Conservation (phyloP, 176 grass and related monocot species). For the Canna indica region DNA sequence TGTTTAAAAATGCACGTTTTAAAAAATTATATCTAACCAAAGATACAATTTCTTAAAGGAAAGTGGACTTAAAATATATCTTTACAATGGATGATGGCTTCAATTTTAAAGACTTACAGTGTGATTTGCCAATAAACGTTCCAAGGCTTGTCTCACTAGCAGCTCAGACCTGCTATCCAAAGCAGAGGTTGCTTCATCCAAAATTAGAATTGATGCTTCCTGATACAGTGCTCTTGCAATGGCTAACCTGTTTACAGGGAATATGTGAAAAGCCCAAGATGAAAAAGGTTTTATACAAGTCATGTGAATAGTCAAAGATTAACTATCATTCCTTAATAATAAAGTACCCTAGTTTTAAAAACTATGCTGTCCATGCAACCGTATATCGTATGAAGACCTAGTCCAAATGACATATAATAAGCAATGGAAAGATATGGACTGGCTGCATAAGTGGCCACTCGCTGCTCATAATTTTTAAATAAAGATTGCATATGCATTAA, state of each 20-base stretch:
- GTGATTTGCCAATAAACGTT: constrained; percentile 31
- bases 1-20: too few species aligned
- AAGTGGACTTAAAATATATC: neutral
- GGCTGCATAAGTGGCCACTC: too few species aligned
- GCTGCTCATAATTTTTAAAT: too few species aligned
- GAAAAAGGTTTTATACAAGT: neutral
- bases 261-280: neutral
- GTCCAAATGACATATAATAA: too few species aligned
- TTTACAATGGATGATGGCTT: neutral
- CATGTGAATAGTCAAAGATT: neutral
- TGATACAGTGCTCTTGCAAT: constrained; percentile 74
- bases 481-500: too few species aligned
- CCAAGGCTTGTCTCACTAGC: constrained; percentile 55
- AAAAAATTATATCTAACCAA: too few species aligned
- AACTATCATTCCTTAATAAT: neutral
- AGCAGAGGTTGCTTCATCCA: constrained; percentile 82
- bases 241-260: constrained; percentile 30
- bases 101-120: constrained; percentile 27
- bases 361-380: too few species aligned
- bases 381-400: too few species aligned
- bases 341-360: too few species aligned
- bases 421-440: too few species aligned
- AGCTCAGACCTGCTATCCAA: constrained; percentile 61
- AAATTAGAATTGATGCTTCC: constrained; percentile 52
- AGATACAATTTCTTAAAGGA: too few species aligned